Percentiles rank a stretch among this genome's conserved stretches.
Conservation (phyloP, 768 basidiomycete species). For the Termitomyces sp. region DNA sequence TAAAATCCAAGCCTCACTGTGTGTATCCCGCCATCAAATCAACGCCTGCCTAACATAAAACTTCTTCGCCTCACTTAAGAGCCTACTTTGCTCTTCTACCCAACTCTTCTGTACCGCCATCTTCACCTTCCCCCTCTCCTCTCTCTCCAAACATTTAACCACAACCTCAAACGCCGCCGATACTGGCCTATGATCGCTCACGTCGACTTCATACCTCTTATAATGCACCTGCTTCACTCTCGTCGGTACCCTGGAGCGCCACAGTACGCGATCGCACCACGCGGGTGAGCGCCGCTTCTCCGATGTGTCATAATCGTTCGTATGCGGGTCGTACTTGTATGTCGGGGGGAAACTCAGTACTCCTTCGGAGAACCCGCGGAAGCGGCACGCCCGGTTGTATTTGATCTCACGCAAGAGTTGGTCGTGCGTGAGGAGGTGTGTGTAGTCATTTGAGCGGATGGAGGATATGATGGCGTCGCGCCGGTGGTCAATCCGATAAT, state of each 20-base stretch:
- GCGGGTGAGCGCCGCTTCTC: slow-evolving; percentile 88
- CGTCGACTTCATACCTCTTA: slow-evolving; percentile 75
- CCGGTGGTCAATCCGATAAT: slow-evolving; percentile 94
- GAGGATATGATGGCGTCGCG: slow-evolving; percentile 75
- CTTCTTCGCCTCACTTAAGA: slow-evolving; percentile 31
- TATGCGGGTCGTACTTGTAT: slow-evolving; percentile 88
- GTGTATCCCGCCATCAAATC: slow-evolving; percentile 7
- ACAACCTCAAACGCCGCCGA: slow-evolving; percentile 72
- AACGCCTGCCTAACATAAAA: slow-evolving; percentile 35
- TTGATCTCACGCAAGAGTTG: slow-evolving; percentile 89
- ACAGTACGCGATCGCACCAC: slow-evolving; percentile 95
- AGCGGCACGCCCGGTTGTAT: slow-evolving; percentile 79
- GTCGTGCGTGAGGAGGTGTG: slow-evolving; percentile 67
- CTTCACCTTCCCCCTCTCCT: slow-evolving; percentile 52
- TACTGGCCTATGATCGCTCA: slow-evolving; percentile 89
- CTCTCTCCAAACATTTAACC: slow-evolving; percentile 65
- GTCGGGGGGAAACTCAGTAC: slow-evolving; percentile 82
- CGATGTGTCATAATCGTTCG: slow-evolving; percentile 78
- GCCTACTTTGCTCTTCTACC: slow-evolving; percentile 37
- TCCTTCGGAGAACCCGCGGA: slow-evolving; percentile 79
- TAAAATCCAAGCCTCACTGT: not conserved
- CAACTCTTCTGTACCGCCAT: slow-evolving; percentile 50
- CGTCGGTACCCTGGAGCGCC: slow-evolving; percentile 50
- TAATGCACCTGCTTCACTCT: slow-evolving; percentile 71
- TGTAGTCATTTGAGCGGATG: slow-evolving; percentile 61